Conservation (phyloP, 1,284 basidiomycete genomes). For the Cryptococcus maquisensis region DNA sequence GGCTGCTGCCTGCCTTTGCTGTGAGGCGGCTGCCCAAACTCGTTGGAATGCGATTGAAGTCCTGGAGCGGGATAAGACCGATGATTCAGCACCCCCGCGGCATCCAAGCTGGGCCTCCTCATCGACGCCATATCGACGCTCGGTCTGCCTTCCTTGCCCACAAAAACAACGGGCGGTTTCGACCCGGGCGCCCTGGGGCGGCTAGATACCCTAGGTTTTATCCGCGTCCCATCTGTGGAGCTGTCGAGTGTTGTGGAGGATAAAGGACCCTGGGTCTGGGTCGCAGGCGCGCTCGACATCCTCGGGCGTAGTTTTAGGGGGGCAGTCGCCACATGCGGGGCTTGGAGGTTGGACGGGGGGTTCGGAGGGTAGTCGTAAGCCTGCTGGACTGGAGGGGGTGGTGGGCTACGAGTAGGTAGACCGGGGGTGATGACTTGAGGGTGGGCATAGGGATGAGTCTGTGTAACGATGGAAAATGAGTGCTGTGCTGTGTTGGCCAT, state of each 20-base stretch:
- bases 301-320: not conserved
- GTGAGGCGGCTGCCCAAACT: not conserved
- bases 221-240: not conserved
- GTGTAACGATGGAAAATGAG: not conserved
- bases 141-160: not conserved
- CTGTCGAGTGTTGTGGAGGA: conserved; percentile 8
- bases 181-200: not conserved
- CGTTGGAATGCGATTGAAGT: not conserved
- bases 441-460: not conserved
- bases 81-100: not conserved
- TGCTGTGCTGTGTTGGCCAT: not conserved
- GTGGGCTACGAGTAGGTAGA: not conserved
- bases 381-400: not conserved
- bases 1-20: not conserved
- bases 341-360: not conserved
- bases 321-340: not conserved
- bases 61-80: not conserved
- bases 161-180: not conserved
- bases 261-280: conserved; percentile 15
- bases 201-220: not conserved
- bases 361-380: not conserved
- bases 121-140: not conserved
- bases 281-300: conserved; percentile 3
- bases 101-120: not conserved
- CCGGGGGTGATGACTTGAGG: not conserved